phyloP scores from a whole-genome alignment of 176 grass and related monocot genomes.

The Avena sativa region DNA sequence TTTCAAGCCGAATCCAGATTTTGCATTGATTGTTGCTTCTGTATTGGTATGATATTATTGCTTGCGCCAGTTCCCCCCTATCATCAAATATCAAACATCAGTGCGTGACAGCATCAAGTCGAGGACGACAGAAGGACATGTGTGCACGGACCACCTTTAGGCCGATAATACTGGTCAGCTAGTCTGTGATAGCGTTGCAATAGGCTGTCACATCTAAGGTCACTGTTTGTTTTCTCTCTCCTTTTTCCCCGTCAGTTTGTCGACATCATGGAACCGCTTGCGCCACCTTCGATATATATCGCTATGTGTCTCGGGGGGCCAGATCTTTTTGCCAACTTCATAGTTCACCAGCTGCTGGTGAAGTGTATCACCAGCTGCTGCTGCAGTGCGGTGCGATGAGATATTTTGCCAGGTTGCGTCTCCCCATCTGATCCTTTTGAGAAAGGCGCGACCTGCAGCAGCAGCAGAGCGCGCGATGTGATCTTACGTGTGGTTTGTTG shows the following conservation, averaged over 20 bases:
- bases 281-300: too few relatives aligned
- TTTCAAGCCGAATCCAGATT: neutral
- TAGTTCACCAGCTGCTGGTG: neutral
- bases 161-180: neutral
- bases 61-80: neutral
- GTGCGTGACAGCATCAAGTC: constrained; percentile 2
- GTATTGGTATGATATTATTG: neutral
- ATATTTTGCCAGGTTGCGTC: neutral
- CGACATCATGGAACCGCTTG: too few relatives aligned
- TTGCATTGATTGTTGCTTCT: neutral
- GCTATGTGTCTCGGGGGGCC: too few relatives aligned
- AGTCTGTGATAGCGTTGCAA: neutral
- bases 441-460: neutral
- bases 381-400: neutral
- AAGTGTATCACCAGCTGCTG: neutral
- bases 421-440: neutral
- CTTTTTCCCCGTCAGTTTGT: too few relatives aligned
- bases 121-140: neutral
- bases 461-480: neutral
- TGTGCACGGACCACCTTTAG: neutral
- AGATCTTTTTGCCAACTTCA: too few relatives aligned
- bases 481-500: neutral
- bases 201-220: constrained; percentile 10
- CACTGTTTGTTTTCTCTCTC: neutral
- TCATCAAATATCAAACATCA: neutral